Conservation (phyloP, 164 flowering plant genomes). For the Hamamelis virginiana region DNA sequence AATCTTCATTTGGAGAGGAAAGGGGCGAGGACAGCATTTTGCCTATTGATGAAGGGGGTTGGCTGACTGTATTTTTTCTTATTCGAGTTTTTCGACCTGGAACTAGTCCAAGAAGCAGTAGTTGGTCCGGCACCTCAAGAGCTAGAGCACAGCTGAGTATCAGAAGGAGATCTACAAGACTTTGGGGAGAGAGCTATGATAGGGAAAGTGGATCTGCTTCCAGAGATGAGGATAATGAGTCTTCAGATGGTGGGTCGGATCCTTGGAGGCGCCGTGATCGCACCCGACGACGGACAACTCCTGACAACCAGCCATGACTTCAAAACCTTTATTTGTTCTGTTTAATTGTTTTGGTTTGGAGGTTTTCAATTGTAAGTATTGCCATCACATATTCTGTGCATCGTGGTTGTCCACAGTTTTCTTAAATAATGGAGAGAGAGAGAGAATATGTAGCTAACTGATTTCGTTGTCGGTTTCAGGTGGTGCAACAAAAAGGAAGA, state of each 20-base stretch:
- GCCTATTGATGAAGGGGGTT: conserved; percentile 52
- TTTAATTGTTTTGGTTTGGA: conserved; percentile 1
- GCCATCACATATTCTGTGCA: too few species aligned
- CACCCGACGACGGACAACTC: conserved; percentile 35
- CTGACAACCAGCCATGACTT: conserved; percentile 36
- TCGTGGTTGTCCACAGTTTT: too few species aligned
- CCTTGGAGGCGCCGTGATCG: conserved; percentile 35
- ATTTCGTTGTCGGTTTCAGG: too few species aligned
- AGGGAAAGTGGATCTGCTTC: conserved; percentile 39
- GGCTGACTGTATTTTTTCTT: conserved; percentile 62
- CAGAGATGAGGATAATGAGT: conserved; percentile 45
- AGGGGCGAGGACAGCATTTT: conserved; percentile 35
- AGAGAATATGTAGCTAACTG: too few species aligned
- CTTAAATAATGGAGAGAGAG: too few species aligned
- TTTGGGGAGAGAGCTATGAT: conserved; percentile 74
- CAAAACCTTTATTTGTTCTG: neutral
- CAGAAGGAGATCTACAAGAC: conserved; percentile 47
- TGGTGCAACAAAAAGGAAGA: too few species aligned
- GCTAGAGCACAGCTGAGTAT: conserved; percentile 47
- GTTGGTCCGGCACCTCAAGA: conserved; percentile 62
- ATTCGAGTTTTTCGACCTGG: conserved; percentile 50
- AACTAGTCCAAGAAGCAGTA: conserved; percentile 42
- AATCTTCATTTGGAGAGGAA: conserved; percentile 63
- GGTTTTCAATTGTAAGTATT: conserved; percentile 10
- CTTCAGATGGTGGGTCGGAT: conserved; percentile 41